Evolutionary conservation across 805 yeast species (phyloP).

Genomic region (Candida koratica): DNA sequence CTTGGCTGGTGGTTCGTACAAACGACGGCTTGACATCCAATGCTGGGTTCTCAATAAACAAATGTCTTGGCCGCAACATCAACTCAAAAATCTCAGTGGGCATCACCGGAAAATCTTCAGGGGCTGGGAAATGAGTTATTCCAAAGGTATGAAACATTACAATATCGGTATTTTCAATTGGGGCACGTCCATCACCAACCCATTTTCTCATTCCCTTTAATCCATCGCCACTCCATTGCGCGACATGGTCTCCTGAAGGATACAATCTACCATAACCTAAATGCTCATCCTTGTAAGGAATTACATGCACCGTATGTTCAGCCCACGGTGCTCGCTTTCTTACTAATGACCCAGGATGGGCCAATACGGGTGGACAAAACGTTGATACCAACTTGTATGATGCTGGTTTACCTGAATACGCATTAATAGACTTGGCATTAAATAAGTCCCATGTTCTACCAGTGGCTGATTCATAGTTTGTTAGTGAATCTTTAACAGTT

Average conservation of each 20-base stretch:
- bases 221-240: constrained; percentile 72
- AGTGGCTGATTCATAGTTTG: constrained; percentile 57
- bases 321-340: constrained; percentile 85
- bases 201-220: constrained; percentile 62
- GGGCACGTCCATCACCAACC: constrained; percentile 59
- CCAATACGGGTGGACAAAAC: constrained; percentile 69
- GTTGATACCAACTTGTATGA: constrained; percentile 74
- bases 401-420: constrained; percentile 70
- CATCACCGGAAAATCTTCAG: constrained; percentile 88
- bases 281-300: constrained; percentile 60
- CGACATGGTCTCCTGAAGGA: constrained; percentile 78
- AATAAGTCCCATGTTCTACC: constrained; percentile 75
- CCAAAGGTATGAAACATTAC: constrained; percentile 80
- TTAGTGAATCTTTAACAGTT: constrained; percentile 62
- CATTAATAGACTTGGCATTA: constrained; percentile 64
- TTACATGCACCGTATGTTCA: constrained; percentile 58
- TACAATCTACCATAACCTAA: constrained; percentile 56
- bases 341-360: constrained; percentile 70
- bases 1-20: constrained; percentile 39
- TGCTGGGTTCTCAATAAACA: constrained; percentile 74
- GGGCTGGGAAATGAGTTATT: constrained; percentile 81
- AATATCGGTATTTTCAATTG: constrained; percentile 64
- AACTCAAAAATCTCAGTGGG: constrained; percentile 79
- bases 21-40: constrained; percentile 68
- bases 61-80: constrained; percentile 72